These are phyloP conservation scores for Cryptococcus neoformans DNA, from an alignment of 1,284 basidiomycete genomes.

Conservation along the genomic window DNA sequence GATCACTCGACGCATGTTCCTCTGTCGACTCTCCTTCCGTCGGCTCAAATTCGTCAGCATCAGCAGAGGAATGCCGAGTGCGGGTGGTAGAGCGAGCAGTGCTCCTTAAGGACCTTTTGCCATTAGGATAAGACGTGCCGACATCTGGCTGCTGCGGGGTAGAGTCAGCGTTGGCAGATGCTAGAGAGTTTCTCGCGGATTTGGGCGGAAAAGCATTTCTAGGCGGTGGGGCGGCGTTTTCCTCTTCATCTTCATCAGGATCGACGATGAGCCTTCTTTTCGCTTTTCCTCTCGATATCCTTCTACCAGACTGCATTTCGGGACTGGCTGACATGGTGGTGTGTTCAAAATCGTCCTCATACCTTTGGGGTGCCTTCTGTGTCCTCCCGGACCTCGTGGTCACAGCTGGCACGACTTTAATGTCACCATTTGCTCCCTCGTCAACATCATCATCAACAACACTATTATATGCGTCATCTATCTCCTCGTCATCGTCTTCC, in stretches of 20 bases:
- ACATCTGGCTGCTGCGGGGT: background rate
- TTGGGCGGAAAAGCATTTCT: conserved; percentile 24
- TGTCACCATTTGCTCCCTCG: conserved; percentile 12
- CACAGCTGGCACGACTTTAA: conserved; percentile 1
- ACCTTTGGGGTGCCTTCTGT: conserved; percentile 52
- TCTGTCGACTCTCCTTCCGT: conserved; percentile 11
- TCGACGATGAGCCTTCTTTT: conserved; percentile 28
- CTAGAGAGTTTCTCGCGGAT: conserved; percentile 11
- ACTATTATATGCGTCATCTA: conserved; percentile 6
- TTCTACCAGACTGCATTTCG: background rate
- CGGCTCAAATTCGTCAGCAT: conserved; percentile 15
- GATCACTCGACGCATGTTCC: conserved; percentile 12
- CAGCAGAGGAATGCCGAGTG: conserved; percentile 11
- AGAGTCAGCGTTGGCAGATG: background rate
- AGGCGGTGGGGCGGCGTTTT: conserved; percentile 9
- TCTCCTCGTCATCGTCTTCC: conserved; percentile 21
- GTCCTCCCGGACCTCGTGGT: conserved; percentile 21
- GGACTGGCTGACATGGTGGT: background rate
- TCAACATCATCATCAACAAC: conserved; percentile 33
- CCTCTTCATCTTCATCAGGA: conserved; percentile 37
- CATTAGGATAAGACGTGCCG: conserved; percentile 11
- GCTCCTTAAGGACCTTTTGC: background rate
- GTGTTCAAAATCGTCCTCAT: conserved; percentile 30
- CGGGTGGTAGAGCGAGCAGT: background rate
- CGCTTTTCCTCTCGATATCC: conserved; percentile 24